Conservation (phyloP, 169 alveolate species). For the Plasmodium coatneyi region DNA sequence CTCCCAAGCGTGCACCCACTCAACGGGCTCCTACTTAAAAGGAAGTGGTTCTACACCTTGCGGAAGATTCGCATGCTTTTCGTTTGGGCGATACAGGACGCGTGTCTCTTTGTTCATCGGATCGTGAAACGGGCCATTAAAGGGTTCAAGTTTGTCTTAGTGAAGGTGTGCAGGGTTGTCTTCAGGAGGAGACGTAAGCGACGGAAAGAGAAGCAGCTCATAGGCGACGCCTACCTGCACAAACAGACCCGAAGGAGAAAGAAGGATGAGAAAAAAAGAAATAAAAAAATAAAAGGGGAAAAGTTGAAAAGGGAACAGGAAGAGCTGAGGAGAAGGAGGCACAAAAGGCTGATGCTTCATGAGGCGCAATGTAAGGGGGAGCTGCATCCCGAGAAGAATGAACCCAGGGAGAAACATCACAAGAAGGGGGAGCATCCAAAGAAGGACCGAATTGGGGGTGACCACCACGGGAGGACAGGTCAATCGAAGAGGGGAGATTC, state of each 20-base stretch:
- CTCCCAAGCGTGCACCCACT: conserved; percentile 37
- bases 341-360: conserved; percentile 10
- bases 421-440: background rate
- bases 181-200: background rate
- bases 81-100: conserved; percentile 23
- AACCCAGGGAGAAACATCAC: no score
- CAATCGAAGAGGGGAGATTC: background rate
- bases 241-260: conserved; percentile 2
- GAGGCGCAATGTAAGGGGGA: conserved; percentile 3
- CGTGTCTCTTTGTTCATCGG: background rate
- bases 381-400: no score
- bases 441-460: background rate
- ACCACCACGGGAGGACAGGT: background rate
- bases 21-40: background rate
- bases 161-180: background rate
- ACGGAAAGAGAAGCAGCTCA: conserved; percentile 1
- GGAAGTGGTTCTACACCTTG: conserved; percentile 16
- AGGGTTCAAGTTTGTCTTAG: background rate
- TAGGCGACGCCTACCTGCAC: background rate
- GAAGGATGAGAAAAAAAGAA: conserved; percentile 13
- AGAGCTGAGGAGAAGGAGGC: conserved; percentile 2
- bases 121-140: background rate
- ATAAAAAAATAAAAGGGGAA: background rate
- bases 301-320: conserved; percentile 18
- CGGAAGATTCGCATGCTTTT: background rate